phyloP scores from a whole-genome alignment of 345 rosid genomes.

The Geranium rotundifolium region DNA sequence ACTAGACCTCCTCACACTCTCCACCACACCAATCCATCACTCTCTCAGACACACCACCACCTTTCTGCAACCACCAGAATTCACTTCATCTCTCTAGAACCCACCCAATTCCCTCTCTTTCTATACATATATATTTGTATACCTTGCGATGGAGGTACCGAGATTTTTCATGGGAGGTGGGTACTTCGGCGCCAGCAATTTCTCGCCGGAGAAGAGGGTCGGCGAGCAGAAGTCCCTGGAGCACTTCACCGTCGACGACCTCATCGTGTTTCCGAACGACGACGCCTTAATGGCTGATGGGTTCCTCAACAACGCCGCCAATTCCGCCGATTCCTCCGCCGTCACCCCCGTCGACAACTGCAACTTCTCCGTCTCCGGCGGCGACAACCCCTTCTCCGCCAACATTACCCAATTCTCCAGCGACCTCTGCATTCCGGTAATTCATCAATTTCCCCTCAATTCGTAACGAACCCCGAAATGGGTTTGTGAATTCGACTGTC shows the following conservation, averaged over 20 bases:
- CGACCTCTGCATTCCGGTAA: slow-evolving; percentile 33
- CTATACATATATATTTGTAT: background rate
- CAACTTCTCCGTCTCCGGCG: slow-evolving; percentile 11
- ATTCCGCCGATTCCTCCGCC: slow-evolving; percentile 8
- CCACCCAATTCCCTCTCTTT: background rate
- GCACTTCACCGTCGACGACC: slow-evolving; percentile 53
- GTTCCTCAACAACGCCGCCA: slow-evolving; percentile 1
- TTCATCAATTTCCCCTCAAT: background rate
- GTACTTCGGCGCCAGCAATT: slow-evolving; percentile 18
- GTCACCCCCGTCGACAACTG: slow-evolving; percentile 9
- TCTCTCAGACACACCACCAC: slow-evolving; percentile 1
- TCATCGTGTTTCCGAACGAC: slow-evolving; percentile 55
- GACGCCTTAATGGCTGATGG: slow-evolving; percentile 23
- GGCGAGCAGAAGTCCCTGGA: slow-evolving; percentile 25
- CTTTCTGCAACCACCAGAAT: too few species aligned
- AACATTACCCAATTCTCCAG: slow-evolving; percentile 14
- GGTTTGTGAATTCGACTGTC: too few species aligned
- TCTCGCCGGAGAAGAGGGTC: slow-evolving; percentile 28
- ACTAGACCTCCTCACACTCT: slow-evolving; percentile 17
- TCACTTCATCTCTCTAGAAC: slow-evolving; percentile 8
- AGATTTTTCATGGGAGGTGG: slow-evolving; percentile 22
- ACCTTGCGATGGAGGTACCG: slow-evolving; percentile 31
- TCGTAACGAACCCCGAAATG: background rate
- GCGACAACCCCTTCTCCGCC: slow-evolving; percentile 2
- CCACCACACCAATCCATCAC: slow-evolving; percentile 11